These are phyloP conservation scores for Lasiosphaeria hispida DNA, from an alignment of 495 filamentous ascomycete species.

Conservation along the genomic window DNA sequence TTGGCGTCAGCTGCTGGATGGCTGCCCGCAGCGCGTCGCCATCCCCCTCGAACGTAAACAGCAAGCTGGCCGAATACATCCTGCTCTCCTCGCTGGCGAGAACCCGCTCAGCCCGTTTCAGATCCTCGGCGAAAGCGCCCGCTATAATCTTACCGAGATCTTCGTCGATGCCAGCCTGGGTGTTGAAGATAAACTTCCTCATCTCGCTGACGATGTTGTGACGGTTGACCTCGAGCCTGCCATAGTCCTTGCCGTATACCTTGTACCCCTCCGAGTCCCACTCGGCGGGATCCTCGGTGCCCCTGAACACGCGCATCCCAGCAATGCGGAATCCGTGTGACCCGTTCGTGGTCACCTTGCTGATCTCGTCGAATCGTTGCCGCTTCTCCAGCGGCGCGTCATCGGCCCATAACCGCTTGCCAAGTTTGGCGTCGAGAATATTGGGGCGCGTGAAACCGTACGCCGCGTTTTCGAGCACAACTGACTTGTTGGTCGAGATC, in stretches of 20 bases:
- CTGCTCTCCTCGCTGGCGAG: constrained; percentile 77
- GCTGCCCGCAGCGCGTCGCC: constrained; percentile 62
- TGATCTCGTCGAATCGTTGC: constrained; percentile 73
- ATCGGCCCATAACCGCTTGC: constrained; percentile 80
- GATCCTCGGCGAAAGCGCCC: constrained; percentile 62
- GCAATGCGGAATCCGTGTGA: constrained; percentile 83
- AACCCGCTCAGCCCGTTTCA: constrained; percentile 60
- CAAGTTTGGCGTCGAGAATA: constrained; percentile 93
- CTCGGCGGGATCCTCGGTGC: constrained; percentile 48
- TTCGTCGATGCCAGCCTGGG: constrained; percentile 56
- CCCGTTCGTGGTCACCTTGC: constrained; percentile 73
- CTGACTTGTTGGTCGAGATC: constrained; percentile 69
- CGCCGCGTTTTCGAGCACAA: constrained; percentile 85
- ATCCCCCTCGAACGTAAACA: constrained; percentile 93
- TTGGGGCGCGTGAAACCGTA: constrained; percentile 81
- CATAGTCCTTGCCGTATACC: constrained; percentile 86
- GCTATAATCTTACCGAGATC: constrained; percentile 56
- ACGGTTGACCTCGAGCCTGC: constrained; percentile 63
- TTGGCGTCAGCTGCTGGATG: constrained; percentile 48
- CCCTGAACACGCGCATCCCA: constrained; percentile 91
- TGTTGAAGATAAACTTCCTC: constrained; percentile 67
- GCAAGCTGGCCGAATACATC: constrained; percentile 89
- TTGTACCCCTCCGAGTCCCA: constrained; percentile 54
- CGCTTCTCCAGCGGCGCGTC: constrained; percentile 76
- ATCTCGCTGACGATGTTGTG: constrained; percentile 74